These are phyloP conservation scores for Myriosclerotinia scirpicola DNA, from an alignment of 2,329 filamentous ascomycete genomes.

Conservation along the genomic window DNA sequence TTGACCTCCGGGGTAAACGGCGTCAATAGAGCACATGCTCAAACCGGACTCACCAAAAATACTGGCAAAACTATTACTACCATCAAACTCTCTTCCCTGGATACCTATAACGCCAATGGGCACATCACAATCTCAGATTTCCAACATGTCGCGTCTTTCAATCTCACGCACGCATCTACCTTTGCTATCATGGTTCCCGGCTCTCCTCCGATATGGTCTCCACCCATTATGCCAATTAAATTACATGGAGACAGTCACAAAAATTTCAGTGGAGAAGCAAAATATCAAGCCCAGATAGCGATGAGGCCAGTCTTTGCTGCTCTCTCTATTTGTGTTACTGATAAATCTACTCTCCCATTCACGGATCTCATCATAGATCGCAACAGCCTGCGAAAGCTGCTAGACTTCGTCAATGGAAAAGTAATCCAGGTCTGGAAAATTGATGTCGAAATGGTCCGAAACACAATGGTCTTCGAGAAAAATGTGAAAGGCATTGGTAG, in stretches of 20 bases:
- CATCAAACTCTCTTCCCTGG: neutral
- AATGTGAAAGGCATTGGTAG: constrained; percentile 33
- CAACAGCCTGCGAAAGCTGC: constrained; percentile 39
- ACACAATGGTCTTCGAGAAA: constrained; percentile 41
- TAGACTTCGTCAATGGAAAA: constrained; percentile 36
- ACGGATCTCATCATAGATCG: constrained; percentile 39
- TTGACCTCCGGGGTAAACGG: no score
- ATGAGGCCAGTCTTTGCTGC: constrained; percentile 38
- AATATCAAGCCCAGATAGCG: constrained; percentile 35
- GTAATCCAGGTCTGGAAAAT: constrained; percentile 38
- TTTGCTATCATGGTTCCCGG: constrained; percentile 32
- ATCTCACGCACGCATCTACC: no score
- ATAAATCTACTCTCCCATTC: constrained; percentile 30
- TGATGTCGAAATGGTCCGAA: constrained; percentile 39
- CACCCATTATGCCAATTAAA: constrained; percentile 30
- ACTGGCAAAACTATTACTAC: constrained; percentile 22
- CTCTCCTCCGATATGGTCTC: constrained; percentile 27
- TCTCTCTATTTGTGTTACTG: constrained; percentile 30
- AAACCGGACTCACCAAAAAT: no score
- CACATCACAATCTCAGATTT: constrained; percentile 24
- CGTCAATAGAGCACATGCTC: no score
- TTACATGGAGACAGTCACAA: constrained; percentile 24
- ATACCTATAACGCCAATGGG: neutral
- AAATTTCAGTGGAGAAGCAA: constrained; percentile 39
- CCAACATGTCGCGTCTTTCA: constrained; percentile 28